Percentiles rank a stretch among this genome's conserved stretches.
Evolutionary conservation across 805 yeast species (phyloP).

Genomic region (Starmerella geochares): DNA sequence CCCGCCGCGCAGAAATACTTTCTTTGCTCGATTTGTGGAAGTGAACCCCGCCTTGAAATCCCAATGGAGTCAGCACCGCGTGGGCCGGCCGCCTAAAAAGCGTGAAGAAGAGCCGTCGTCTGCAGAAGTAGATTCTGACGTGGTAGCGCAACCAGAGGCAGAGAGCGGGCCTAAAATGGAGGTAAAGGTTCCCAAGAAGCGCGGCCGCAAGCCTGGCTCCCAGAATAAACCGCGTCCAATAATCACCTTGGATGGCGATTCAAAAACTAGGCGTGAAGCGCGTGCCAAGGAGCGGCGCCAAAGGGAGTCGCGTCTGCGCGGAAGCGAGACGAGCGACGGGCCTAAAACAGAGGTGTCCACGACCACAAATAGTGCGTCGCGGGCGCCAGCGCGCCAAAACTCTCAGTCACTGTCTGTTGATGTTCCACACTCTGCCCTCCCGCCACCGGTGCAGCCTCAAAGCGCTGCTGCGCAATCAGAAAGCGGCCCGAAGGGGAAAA

Average conservation of each 20-base stretch:
- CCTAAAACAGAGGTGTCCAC: not conserved
- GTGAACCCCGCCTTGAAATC: constrained; percentile 1
- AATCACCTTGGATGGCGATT: not conserved
- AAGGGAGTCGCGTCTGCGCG: not conserved
- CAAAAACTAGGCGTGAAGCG: not conserved
- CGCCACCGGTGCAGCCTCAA: not conserved
- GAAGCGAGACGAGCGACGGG: not conserved
- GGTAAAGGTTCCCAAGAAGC: not conserved
- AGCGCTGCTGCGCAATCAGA: not conserved
- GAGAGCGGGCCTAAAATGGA: not conserved
- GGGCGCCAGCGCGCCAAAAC: not conserved
- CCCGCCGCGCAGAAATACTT: not conserved
- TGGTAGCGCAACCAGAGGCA: not conserved
- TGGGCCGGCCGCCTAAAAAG: not conserved
- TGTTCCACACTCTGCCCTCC: not conserved
- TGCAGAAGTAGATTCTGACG: too few relatives aligned
- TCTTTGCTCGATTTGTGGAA: constrained; percentile 2
- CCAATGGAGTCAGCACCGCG: not conserved
- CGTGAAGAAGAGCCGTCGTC: not conserved
- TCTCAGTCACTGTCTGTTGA: not conserved
- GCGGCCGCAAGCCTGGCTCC: not conserved
- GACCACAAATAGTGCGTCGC: too few relatives aligned
- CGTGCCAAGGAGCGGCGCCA: not conserved
- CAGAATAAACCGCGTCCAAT: not conserved
- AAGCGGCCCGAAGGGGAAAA: not conserved